phyloP scores from a whole-genome alignment of 2,329 filamentous ascomycete genomes.

The Cercospora janseana region DNA sequence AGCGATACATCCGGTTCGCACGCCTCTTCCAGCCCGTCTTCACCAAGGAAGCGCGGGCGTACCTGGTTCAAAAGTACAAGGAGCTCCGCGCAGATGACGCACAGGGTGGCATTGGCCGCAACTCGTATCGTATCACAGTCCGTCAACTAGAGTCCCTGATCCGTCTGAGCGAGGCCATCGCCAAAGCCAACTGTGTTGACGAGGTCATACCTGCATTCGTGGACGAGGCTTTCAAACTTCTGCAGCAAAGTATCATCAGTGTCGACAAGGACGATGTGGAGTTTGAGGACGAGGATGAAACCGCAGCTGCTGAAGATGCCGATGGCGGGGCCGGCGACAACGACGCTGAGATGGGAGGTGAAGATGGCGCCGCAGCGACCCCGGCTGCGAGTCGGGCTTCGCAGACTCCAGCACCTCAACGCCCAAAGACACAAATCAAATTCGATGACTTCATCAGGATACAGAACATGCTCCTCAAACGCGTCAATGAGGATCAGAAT shows the following conservation, averaged over 20 bases:
- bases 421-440: constrained; percentile 79
- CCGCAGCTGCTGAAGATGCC: constrained; percentile 51
- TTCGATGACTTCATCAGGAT: constrained; percentile 94
- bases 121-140: constrained; percentile 96
- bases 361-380: constrained; percentile 34
- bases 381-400: constrained; percentile 42
- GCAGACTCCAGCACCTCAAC: constrained; percentile 43
- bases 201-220: constrained; percentile 85
- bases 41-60: constrained; percentile 77
- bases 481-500: constrained; percentile 78
- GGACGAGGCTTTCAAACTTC: constrained; percentile 83
- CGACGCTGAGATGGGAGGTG: constrained; percentile 53
- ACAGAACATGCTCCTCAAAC: constrained; percentile 78
- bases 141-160: constrained; percentile 95
- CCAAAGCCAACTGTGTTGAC: constrained; percentile 93
- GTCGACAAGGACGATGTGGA: constrained; percentile 98
- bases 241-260: constrained; percentile 92
- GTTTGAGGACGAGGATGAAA: constrained; percentile 70
- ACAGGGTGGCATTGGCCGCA: constrained; percentile 88
- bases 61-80: constrained; percentile 91
- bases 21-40: constrained; percentile 92
- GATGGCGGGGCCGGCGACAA: constrained; percentile 46
- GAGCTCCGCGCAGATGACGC: constrained; percentile 90
- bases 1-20: constrained; percentile 95
- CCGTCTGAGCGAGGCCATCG: constrained; percentile 92